phyloP scores from a whole-genome alignment of 129 eudicot genomes.

The Centrapalus pauciflorus region DNA sequence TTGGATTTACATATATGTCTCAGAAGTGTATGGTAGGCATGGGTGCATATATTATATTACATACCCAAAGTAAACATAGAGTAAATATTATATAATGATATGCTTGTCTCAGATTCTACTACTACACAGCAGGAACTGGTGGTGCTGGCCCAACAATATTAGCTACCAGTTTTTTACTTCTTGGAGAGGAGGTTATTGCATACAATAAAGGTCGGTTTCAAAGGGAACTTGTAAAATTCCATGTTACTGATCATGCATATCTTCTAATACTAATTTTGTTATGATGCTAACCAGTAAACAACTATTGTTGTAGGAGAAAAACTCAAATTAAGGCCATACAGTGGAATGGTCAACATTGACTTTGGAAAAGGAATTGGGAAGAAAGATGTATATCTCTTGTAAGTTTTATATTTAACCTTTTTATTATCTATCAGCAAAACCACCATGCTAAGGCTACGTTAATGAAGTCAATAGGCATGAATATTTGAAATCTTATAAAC shows the following conservation, averaged over 20 bases:
- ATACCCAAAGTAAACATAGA: background rate
- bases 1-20: background rate
- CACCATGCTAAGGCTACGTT: background rate
- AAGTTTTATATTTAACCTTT: conserved; percentile 31
- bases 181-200: conserved; percentile 92
- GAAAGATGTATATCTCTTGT: conserved; percentile 89
- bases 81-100: conserved; percentile 5
- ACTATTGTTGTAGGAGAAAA: conserved; percentile 50
- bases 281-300: conserved; percentile 18
- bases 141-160: conserved; percentile 99
- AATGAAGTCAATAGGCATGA: background rate
- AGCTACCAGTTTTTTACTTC: conserved; percentile 90
- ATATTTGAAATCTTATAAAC: background rate
- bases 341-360: conserved; percentile 84
- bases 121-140: conserved; percentile 94
- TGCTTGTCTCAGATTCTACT: conserved; percentile 61
- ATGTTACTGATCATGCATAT: conserved; percentile 1
- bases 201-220: conserved; percentile 63
- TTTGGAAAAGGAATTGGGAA: conserved; percentile 87
- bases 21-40: background rate
- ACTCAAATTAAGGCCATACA: conserved; percentile 76
- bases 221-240: background rate
- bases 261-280: background rate
- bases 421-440: conserved; percentile 2
- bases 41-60: background rate